Evolutionary conservation across 352 stramenopile genomes (phyloP).

Genomic region (Pythium phragmiticola): DNA sequence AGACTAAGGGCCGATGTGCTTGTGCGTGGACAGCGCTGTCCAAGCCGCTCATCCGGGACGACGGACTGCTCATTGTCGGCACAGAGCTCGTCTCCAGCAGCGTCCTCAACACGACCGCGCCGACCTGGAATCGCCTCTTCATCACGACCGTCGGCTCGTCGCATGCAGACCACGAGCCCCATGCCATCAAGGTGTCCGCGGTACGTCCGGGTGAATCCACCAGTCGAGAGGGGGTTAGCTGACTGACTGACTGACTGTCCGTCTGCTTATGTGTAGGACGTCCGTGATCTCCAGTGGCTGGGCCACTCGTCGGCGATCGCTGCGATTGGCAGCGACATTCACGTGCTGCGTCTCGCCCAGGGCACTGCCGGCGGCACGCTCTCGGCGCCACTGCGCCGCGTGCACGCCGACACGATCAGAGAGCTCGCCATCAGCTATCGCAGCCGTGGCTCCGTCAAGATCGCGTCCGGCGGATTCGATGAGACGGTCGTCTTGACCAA

Average conservation of each 20-base stretch:
- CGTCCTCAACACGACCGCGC: not conserved
- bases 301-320: constrained; percentile 39
- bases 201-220: constrained; percentile 27
- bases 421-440: constrained; percentile 52
- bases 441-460: constrained; percentile 9
- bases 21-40: constrained; percentile 47
- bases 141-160: constrained; percentile 46
- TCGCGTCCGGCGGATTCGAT: constrained; percentile 60
- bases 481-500: constrained; percentile 75
- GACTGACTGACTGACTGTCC: not conserved
- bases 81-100: constrained; percentile 36
- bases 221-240: not conserved
- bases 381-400: constrained; percentile 49
- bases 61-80: constrained; percentile 69
- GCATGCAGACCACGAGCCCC: constrained; percentile 23
- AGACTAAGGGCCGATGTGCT: constrained; percentile 1
- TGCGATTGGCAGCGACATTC: constrained; percentile 71
- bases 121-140: constrained; percentile 52
- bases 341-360: constrained; percentile 46
- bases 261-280: constrained; percentile 35
- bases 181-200: constrained; percentile 39
- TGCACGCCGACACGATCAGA: constrained; percentile 74
- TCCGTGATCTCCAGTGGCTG: constrained; percentile 77
- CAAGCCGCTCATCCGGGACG: constrained; percentile 74
- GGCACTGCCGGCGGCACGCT: constrained; percentile 25